A percentile compares a stretch with the other conserved stretches of the same genome.
phyloP scores from a whole-genome alignment of 2,329 filamentous ascomycete species.

The Epichloe sibirici region DNA sequence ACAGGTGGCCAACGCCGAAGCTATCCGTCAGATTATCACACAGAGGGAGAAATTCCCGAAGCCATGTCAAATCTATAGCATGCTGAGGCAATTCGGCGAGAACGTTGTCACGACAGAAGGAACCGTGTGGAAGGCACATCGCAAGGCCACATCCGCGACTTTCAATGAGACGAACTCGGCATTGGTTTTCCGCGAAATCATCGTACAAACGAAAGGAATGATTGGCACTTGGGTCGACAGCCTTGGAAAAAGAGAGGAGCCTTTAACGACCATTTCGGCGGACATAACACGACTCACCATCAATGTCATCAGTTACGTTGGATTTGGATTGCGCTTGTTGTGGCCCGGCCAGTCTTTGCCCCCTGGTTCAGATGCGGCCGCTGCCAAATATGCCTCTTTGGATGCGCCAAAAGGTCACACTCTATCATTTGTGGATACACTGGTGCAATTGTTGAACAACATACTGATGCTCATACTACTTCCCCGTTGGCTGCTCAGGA shows the following conservation, averaged over 20 bases:
- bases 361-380: constrained; percentile 28
- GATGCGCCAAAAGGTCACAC: constrained; percentile 39
- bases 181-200: constrained; percentile 50
- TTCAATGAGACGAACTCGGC: constrained; percentile 69
- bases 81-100: constrained; percentile 44
- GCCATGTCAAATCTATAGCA: constrained; percentile 22
- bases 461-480: constrained; percentile 50
- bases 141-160: constrained; percentile 56
- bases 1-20: constrained; percentile 50
- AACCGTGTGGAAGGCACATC: constrained; percentile 56
- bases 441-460: constrained; percentile 49
- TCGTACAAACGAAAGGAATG: constrained; percentile 51
- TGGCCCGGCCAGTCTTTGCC: constrained; percentile 50
- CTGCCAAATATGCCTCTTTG: constrained; percentile 36
- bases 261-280: constrained; percentile 43
- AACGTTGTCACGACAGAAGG: constrained; percentile 65
- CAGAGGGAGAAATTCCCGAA: constrained; percentile 57
- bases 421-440: constrained; percentile 53
- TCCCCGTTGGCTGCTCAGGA: constrained; percentile 43
- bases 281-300: constrained; percentile 53
- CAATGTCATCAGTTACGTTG: constrained; percentile 52
- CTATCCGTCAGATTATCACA: constrained; percentile 51
- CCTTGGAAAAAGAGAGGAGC: constrained; percentile 16
- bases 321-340: constrained; percentile 51
- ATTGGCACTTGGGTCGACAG: constrained; percentile 42